Evolutionary conservation across 768 basidiomycete species (phyloP), one percentile per base, ranked within the genome.

Genomic region (Tubosaeta sp.): DNA sequence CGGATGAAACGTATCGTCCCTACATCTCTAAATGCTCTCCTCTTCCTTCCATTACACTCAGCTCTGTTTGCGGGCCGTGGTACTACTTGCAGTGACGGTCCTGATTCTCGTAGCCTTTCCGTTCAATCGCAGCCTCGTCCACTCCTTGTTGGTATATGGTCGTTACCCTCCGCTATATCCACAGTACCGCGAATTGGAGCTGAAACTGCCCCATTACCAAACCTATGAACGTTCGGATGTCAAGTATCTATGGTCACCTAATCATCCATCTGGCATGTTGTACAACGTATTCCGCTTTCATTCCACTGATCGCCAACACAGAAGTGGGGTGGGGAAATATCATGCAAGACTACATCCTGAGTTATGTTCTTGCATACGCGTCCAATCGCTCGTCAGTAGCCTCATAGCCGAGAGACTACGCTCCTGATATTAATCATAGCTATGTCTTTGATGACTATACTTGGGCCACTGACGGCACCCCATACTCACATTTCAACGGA

Each of bases 211-310:
- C 1, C 76, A 78, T 42, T 74, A 77, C 45, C 53, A 66, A 36
- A 21, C 46, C 0, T 63, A 73, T 5, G 68, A 73, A 27, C 71
- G 63, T 5, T 54, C 57, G 21, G 53, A 65, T 12, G 61, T 66
- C 31, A 72, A 69, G 48, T 80, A 73, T 49, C 46, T 81, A 3
- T 79, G 69, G 65, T 65, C 76, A 18, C 71, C 75, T 18, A 78
- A 77, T 50, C 77, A 80, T 55, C 72, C 67, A 43, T 44, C 34
- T 35, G 22, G 52, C 53, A 54, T 45, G 41, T n/a, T 30, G 6
- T 29, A 21, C 10, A 27, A 16, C 11, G 11, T 3, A 0, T n/a
- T 16, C 2, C 18, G 11, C 1, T 9, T 21, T n/a, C 38, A 43
- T 25, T 36, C 38, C 12, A 25, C 43, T 57, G 9, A 61, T 25